A percentile compares a stretch with the other conserved stretches of the same genome.
phyloP scores from a whole-genome alignment of 768 basidiomycete species.

The Auriscalpium vulgare region DNA sequence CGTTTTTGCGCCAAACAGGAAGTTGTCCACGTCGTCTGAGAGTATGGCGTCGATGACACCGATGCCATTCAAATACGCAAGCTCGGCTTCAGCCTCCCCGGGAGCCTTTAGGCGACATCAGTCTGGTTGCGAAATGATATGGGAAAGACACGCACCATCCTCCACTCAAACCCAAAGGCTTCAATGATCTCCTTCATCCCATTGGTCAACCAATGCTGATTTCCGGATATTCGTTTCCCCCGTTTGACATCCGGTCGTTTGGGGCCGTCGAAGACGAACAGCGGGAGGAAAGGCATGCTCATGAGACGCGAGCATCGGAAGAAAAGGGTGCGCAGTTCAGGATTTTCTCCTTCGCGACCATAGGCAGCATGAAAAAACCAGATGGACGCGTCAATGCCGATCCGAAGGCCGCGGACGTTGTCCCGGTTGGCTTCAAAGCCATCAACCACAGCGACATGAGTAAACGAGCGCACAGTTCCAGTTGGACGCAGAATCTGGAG shows the following conservation, averaged over 20 bases:
- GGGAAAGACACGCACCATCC: constrained; percentile 37
- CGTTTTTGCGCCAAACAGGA: constrained; percentile 78
- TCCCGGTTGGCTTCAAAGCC: constrained; percentile 64
- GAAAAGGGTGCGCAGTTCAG: constrained; percentile 75
- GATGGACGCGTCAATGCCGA: constrained; percentile 81
- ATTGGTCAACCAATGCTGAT: constrained; percentile 55
- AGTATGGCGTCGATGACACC: constrained; percentile 84
- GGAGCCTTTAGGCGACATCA: constrained; percentile 53
- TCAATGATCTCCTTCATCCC: constrained; percentile 76
- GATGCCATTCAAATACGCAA: constrained; percentile 76
- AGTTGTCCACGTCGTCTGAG: constrained; percentile 90
- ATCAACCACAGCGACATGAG: constrained; percentile 64
- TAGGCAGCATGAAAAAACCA: constrained; percentile 79
- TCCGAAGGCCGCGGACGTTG: constrained; percentile 62
- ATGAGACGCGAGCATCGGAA: constrained; percentile 79
- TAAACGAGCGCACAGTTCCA: constrained; percentile 63
- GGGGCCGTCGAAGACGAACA: constrained; percentile 92
- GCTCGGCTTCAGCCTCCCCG: constrained; percentile 91
- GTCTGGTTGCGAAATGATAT: constrained; percentile 22
- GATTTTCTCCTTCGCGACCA: constrained; percentile 77
- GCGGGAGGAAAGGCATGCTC: constrained; percentile 70
- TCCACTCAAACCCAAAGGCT: constrained; percentile 76
- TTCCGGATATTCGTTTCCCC: constrained; percentile 60
- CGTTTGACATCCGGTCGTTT: constrained; percentile 76
- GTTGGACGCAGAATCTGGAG: constrained; percentile 63